Conservation (phyloP, 257 asterid genomes). For the Solanum phureja region DNA sequence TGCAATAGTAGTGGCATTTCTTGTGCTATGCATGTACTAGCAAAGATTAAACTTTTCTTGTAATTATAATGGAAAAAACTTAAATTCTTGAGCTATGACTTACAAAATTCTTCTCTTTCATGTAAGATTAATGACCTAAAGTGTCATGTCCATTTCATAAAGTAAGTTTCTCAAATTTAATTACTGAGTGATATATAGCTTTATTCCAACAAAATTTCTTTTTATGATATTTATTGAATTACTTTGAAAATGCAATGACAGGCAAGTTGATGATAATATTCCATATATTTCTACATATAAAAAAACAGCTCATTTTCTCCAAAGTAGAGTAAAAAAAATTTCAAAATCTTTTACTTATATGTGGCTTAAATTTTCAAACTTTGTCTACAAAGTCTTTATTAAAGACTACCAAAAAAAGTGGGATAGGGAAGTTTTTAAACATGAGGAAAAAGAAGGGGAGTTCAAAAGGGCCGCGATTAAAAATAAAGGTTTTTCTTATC, state of each 20-base stretch:
- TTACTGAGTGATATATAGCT: neutral
- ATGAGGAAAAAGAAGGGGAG: neutral
- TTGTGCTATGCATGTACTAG: neutral
- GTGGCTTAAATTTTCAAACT: neutral
- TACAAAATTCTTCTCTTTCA: neutral
- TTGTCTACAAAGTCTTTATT: neutral
- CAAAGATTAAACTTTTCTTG: neutral
- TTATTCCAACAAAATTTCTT: neutral
- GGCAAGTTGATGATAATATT: neutral
- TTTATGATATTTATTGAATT: neutral
- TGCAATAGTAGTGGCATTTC: constrained; percentile 34
- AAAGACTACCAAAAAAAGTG: neutral
- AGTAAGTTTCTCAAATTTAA: neutral
- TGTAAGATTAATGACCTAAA: neutral
- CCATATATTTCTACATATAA: neutral
- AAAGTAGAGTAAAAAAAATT: neutral
- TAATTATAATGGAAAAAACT: neutral
- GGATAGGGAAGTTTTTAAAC: neutral
- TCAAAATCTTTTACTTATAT: neutral
- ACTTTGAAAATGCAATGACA: neutral
- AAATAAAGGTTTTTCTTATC: no score
- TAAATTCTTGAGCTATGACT: neutral
- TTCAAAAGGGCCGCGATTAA: neutral
- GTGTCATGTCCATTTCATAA: neutral
- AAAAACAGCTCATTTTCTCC: neutral